phyloP scores from a whole-genome alignment of 768 basidiomycete genomes.

The Cystobasidium tubakii region DNA sequence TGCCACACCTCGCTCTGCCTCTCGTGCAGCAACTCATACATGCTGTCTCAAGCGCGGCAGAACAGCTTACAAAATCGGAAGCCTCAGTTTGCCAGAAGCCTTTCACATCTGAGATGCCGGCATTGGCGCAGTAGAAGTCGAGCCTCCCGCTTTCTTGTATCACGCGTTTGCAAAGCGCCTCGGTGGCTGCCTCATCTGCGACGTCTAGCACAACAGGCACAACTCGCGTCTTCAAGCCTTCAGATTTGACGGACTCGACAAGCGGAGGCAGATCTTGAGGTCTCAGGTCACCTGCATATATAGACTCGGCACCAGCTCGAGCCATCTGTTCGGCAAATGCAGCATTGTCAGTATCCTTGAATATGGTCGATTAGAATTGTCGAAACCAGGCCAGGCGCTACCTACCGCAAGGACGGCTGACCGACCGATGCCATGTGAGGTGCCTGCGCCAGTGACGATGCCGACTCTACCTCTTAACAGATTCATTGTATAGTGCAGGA shows the following conservation, averaged over 20 bases:
- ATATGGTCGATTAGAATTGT: background rate
- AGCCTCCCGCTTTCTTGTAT: background rate
- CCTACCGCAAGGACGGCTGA: background rate
- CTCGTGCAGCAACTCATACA: too few species aligned
- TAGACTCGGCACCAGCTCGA: background rate
- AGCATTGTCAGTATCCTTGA: background rate
- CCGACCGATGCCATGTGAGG: background rate
- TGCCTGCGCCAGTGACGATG: slow-evolving; percentile 4
- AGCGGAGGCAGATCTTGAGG: background rate
- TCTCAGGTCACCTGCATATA: slow-evolving; percentile 2
- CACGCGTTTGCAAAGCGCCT: background rate
- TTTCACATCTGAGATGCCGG: background rate
- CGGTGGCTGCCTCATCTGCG: background rate
- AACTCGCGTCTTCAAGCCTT: background rate
- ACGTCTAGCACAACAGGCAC: slow-evolving; percentile 7
- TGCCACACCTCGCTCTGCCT: too few species aligned
- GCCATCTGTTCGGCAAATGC: background rate
- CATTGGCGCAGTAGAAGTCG: slow-evolving; percentile 11
- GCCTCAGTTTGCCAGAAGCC: slow-evolving; percentile 18
- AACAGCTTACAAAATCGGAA: background rate
- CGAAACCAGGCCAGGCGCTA: background rate
- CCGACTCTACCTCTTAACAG: slow-evolving; percentile 2
- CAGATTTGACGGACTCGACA: background rate
- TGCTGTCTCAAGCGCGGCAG: background rate
- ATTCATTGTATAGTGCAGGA: background rate